These are phyloP conservation scores for Nymphaea colorata DNA, from an alignment of 164 flowering plant genomes.

Conservation along the genomic window DNA sequence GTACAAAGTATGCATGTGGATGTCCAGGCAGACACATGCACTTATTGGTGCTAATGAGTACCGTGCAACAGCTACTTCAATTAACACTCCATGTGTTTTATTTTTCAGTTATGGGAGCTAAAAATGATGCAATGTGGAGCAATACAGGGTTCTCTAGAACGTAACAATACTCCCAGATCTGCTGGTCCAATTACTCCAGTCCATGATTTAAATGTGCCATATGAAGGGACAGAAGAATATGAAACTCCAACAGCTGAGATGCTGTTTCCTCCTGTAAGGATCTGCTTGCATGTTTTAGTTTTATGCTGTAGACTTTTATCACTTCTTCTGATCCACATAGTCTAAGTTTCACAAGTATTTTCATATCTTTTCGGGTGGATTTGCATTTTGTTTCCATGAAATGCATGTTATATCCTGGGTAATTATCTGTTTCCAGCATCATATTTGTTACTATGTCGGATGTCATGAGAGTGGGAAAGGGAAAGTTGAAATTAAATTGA, in stretches of 20 bases:
- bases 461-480: too few relatives aligned
- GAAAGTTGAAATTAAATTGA: too few relatives aligned
- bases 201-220: constrained; percentile 15
- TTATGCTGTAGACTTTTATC: neutral
- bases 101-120: constrained; percentile 14
- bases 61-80: neutral
- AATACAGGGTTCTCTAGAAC: constrained; percentile 5
- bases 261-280: constrained; percentile 14
- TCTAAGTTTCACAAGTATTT: neutral
- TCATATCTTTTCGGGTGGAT: neutral
- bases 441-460: too few relatives aligned
- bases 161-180: constrained; percentile 7
- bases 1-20: too few relatives aligned
- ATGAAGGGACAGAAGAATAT: constrained; percentile 13
- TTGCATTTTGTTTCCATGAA: neutral
- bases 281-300: neutral
- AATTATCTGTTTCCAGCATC: neutral
- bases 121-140: constrained; percentile 16
- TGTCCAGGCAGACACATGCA: too few relatives aligned
- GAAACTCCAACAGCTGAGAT: constrained; percentile 17
- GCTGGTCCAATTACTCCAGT: constrained; percentile 6
- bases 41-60: too few relatives aligned
- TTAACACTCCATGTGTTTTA: neutral
- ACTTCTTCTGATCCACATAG: neutral
- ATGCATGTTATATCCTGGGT: too few relatives aligned